Base-by-base conservation (phyloP, 495 filamentous ascomycete genomes). In the Hypoxylon lenormandii region DNA sequence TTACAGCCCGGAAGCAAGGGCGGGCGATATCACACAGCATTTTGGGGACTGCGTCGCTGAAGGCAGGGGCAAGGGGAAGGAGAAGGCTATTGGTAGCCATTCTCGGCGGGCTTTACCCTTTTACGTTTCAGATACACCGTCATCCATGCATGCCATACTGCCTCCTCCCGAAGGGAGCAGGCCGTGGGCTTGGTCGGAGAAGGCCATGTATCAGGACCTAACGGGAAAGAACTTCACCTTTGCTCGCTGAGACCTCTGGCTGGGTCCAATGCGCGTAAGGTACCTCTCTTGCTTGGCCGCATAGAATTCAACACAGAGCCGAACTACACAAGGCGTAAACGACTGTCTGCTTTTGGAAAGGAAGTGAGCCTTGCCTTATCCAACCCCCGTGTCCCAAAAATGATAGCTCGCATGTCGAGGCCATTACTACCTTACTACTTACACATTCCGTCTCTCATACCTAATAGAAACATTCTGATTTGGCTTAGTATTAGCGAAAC, bases 131-230 rank as follows among this genome's bases (percentile, higher is more conserved):
- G 15, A 66, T 19, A 0, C 57, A 43, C 48, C 68, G n/a, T 15
- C 68, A 18, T 15, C 40, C 43, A 28, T 47, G 57, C 56, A 61
- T 56, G 22, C 33, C 3, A 30, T 42, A 53, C 18, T 58, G 19
- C 19, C 64, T 18, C 52, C 28, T 40, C 33, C 43, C 4, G 58
- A 53, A 22, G 63, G 62, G 0, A 38, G 36, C 6, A 21, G 45
- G 12, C 12, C 64, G 12, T 76, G 74, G 74, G 58, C 55, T 36
- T 61, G 57, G 43, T 49, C 43, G 19, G 64, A 74, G 42, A 67
- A 23, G 23, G 67, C 74, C 1, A 76, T 76, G 74, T 53, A 76
- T 43, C 53, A 56, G 6, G 51, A 50, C 13, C 59, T 70, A 11
- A 18, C 42, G 54, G 49, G 58, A 12, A 65, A 52, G n/a, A 45